These are phyloP conservation scores for Hemileccinum impolitum DNA, from an alignment of 768 basidiomycete species.

Conservation along the genomic window DNA sequence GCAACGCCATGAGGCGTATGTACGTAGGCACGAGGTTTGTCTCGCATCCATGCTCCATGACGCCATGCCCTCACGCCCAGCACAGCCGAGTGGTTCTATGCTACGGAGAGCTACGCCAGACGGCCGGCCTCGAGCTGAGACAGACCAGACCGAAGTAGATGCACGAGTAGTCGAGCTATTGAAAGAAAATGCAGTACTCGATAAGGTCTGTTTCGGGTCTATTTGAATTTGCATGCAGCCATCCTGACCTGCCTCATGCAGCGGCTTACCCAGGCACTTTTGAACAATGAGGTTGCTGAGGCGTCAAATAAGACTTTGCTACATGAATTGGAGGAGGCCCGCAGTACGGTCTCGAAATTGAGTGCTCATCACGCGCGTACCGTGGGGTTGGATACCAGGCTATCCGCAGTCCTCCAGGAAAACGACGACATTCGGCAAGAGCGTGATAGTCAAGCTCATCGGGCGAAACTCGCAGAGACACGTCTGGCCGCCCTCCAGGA, in stretches of 20 bases:
- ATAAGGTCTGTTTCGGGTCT: conserved; percentile 33
- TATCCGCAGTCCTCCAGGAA: conserved; percentile 66
- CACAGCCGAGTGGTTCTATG: conserved; percentile 17
- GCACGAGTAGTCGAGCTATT: conserved; percentile 35
- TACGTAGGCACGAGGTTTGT: conserved; percentile 65
- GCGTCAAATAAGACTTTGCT: conserved; percentile 70
- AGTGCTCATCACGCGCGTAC: conserved; percentile 68
- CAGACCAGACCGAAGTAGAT: conserved; percentile 27
- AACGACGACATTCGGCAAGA: conserved; percentile 85
- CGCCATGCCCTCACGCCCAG: conserved; percentile 8
- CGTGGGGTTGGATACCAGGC: conserved; percentile 64
- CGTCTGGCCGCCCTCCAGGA: conserved; percentile 63
- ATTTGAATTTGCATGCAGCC: background rate
- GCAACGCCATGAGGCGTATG: conserved; percentile 82
- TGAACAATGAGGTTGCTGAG: conserved; percentile 81
- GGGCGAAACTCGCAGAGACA: conserved; percentile 65
- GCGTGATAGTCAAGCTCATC: conserved; percentile 63
- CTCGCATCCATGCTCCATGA: conserved; percentile 6
- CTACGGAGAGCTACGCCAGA: conserved; percentile 15
- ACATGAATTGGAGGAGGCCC: conserved; percentile 73
- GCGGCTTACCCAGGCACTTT: conserved; percentile 74
- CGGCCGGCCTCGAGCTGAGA: conserved; percentile 5
- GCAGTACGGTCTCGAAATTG: conserved; percentile 61
- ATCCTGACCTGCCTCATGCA: conserved; percentile 29
- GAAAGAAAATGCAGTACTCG: conserved; percentile 58